Evolutionary conservation across 441 rosid genomes (phyloP).

Genomic region (Capsella rubella): DNA sequence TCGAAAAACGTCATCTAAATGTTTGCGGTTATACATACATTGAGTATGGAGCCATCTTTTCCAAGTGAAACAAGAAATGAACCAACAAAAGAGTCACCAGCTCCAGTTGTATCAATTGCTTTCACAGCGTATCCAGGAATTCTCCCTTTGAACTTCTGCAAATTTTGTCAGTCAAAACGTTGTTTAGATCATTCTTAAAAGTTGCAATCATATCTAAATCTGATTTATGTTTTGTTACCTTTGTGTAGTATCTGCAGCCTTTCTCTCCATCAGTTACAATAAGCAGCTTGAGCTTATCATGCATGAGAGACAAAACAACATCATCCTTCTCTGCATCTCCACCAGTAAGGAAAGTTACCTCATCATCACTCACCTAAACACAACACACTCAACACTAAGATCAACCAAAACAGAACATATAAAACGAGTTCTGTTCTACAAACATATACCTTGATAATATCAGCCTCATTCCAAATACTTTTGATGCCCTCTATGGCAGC

Average conservation of each 20-base stretch:
- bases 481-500: slow-evolving; percentile 66
- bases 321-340: slow-evolving; percentile 63
- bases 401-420: slow-evolving; percentile 1
- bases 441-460: slow-evolving; percentile 60
- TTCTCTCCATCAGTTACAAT: slow-evolving; percentile 74
- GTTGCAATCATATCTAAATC: not conserved
- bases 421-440: not conserved
- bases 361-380: slow-evolving; percentile 66
- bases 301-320: slow-evolving; percentile 57
- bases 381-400: not conserved
- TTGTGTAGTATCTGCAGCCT: slow-evolving; percentile 77
- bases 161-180: not conserved
- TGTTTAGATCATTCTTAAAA: not conserved
- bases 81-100: slow-evolving; percentile 84
- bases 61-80: slow-evolving; percentile 56
- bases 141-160: slow-evolving; percentile 64
- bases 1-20: not conserved
- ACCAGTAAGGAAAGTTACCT: slow-evolving; percentile 58
- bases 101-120: slow-evolving; percentile 74
- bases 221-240: slow-evolving; percentile 41
- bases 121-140: slow-evolving; percentile 62
- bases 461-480: slow-evolving; percentile 73
- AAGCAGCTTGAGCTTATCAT: slow-evolving; percentile 65
- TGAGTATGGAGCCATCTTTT: slow-evolving; percentile 51
- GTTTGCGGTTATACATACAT: slow-evolving; percentile 30